These are phyloP conservation scores for Ceratobasidium sp. DNA, from an alignment of 1,284 basidiomycete genomes.

Conservation along the genomic window DNA sequence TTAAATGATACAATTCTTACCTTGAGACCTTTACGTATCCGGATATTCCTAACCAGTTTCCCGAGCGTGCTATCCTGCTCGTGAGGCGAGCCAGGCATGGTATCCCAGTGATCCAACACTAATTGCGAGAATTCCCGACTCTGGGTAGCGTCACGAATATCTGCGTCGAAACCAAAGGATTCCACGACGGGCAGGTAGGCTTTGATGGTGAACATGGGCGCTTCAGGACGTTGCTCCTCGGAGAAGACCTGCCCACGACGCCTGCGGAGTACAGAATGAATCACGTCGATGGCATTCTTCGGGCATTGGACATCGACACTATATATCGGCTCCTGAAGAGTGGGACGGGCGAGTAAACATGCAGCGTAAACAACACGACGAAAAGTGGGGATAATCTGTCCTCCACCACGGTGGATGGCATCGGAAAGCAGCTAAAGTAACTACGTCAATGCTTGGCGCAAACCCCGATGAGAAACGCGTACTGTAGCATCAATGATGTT, in stretches of 20 bases:
- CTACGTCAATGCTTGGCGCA: conserved; percentile 97
- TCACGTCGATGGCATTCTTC: conserved; percentile 97
- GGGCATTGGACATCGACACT: conserved; percentile 98
- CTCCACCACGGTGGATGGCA: conserved; percentile 96
- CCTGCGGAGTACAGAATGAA: conserved; percentile 96
- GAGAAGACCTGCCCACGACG: conserved; percentile 98
- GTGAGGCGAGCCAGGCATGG: conserved; percentile 81
- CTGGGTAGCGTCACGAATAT: conserved; percentile 95
- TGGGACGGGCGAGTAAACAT: conserved; percentile 87
- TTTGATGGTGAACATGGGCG: conserved; percentile 96
- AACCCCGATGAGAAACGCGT: conserved; percentile 68
- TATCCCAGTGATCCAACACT: conserved; percentile 95
- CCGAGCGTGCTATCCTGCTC: conserved; percentile 93
- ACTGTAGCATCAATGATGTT: conserved; percentile 1
- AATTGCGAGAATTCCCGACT: conserved; percentile 97
- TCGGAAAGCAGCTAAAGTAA: conserved; percentile 92
- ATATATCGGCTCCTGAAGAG: conserved; percentile 96
- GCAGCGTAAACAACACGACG: conserved; percentile 99
- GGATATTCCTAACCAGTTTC: conserved; percentile 86
- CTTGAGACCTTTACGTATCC: conserved; percentile 94
- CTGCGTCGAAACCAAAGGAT: conserved; percentile 98
- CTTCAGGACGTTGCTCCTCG: conserved; percentile 97
- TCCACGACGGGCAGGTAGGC: conserved; percentile 98
- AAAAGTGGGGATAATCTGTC: conserved; percentile 98
- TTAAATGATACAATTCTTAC: conserved; percentile 57